These are phyloP conservation scores for Gigaspora rosea DNA, from an alignment of 192 early-diverging fungal species.

Conservation along the genomic window DNA sequence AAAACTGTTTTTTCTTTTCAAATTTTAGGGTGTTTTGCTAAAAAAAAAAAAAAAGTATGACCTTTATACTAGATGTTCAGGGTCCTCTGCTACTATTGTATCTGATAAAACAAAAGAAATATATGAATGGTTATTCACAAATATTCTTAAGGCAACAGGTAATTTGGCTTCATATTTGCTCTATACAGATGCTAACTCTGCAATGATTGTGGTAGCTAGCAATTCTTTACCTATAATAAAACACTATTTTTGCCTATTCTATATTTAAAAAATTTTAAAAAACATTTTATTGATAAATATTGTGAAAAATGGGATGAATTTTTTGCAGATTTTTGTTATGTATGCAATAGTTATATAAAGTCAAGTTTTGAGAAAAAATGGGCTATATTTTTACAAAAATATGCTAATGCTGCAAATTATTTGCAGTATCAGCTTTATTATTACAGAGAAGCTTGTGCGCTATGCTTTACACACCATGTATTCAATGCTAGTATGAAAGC, in stretches of 20 bases:
- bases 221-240: background rate
- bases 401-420: conserved; percentile 4
- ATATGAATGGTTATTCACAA: background rate
- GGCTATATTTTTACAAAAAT: background rate
- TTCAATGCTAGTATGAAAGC: no score
- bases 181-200: no score
- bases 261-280: background rate
- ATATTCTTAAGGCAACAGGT: background rate
- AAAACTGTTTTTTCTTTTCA: no score
- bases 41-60: no score
- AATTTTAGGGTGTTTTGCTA: no score
- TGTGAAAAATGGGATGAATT: no score
- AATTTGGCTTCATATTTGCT: no score
- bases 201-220: background rate
- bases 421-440: background rate
- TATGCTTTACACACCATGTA: no score
- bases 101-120: background rate
- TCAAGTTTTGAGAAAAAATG: background rate
- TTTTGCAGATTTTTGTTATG: no score
- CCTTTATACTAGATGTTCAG: no score
- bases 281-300: background rate
- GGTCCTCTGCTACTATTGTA: background rate
- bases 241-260: background rate
- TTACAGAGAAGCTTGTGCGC: no score
- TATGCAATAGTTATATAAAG: no score